Percentiles rank a stretch among this genome's conserved stretches.
Evolutionary conservation across 257 asterid species (phyloP).

Genomic region (Ilex aquifolium): DNA sequence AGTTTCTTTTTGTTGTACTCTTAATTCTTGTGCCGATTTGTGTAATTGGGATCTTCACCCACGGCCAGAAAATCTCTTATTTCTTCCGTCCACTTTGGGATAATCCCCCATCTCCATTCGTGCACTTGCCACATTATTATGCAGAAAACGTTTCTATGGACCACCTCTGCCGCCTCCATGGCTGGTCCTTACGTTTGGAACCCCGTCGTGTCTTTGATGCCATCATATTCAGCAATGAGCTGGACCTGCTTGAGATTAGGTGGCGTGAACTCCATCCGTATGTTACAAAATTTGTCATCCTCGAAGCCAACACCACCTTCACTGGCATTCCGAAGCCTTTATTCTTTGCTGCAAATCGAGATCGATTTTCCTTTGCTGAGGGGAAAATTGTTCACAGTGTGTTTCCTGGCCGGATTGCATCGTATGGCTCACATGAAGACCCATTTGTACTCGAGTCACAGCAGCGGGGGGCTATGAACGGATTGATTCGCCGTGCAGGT

Average conservation of each 20-base stretch:
- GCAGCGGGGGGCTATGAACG: conserved; percentile 71
- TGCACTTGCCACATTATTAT: conserved; percentile 70
- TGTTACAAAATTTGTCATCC: conserved; percentile 64
- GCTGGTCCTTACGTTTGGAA: conserved; percentile 65
- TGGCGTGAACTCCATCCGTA: conserved; percentile 79
- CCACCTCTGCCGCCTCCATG: conserved; percentile 75
- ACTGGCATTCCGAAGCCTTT: conserved; percentile 83
- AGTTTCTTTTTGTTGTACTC: conserved; percentile 28
- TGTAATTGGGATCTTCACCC: conserved; percentile 27
- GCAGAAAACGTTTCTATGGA: conserved; percentile 84
- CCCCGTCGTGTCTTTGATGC: conserved; percentile 85
- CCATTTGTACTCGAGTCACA: conserved; percentile 70
- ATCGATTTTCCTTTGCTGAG: conserved; percentile 64
- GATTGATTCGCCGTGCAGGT: conserved; percentile 53
- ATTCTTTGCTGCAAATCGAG: conserved; percentile 45
- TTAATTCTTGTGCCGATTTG: conserved; percentile 40
- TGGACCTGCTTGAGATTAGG: conserved; percentile 82
- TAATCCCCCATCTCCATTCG: conserved; percentile 60
- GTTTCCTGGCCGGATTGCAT: conserved; percentile 51
- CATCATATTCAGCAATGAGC: conserved; percentile 80
- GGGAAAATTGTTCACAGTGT: conserved; percentile 48
- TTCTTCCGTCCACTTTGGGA: conserved; percentile 97
- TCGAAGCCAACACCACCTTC: conserved; percentile 92
- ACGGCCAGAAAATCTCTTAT: conserved; percentile 59
- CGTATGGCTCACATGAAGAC: conserved; percentile 38